Conservation (phyloP, 768 basidiomycete genomes). For the Scleroderma bovista region DNA sequence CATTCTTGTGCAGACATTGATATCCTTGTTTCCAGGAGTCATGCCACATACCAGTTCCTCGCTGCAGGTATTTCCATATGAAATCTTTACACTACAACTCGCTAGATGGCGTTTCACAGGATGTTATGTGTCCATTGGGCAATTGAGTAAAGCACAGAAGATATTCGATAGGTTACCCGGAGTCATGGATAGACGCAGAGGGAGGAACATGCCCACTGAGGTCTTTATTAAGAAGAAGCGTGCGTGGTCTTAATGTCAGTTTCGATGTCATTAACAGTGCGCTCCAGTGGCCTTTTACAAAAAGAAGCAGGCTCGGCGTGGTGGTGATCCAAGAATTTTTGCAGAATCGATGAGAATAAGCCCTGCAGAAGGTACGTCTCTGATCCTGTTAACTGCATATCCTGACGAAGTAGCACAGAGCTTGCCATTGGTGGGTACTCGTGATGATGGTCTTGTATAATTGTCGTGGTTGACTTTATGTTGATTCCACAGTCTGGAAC, state of each 20-base stretch:
- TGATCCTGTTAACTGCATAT: constrained; percentile 7
- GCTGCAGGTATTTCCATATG: constrained; percentile 46
- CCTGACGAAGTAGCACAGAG: constrained; percentile 35
- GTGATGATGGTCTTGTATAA: too few relatives aligned
- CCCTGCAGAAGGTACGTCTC: constrained; percentile 57
- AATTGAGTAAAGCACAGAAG: constrained; percentile 52
- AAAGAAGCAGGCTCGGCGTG: constrained; percentile 53
- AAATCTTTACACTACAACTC: not conserved
- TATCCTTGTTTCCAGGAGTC: constrained; percentile 46
- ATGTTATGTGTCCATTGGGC: constrained; percentile 54
- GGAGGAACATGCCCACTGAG: constrained; percentile 71
- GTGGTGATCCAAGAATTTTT: constrained; percentile 47
- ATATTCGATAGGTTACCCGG: constrained; percentile 59
- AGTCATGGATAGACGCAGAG: constrained; percentile 56
- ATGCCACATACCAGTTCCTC: constrained; percentile 73
- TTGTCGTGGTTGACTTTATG: constrained; percentile 9
- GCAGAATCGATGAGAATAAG: constrained; percentile 57
- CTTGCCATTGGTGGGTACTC: constrained; percentile 58
- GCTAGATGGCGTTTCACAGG: constrained; percentile 30
- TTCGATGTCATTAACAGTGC: not conserved
- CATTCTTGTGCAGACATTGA: not conserved
- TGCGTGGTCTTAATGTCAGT: constrained; percentile 28
- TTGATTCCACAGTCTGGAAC: constrained; percentile 61
- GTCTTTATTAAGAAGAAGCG: constrained; percentile 74
- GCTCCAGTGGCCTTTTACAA: constrained; percentile 66